Percentiles rank a stretch among this genome's conserved stretches.
Evolutionary conservation across 176 grass and related monocot species (phyloP).

Genomic region (Avena sativa): DNA sequence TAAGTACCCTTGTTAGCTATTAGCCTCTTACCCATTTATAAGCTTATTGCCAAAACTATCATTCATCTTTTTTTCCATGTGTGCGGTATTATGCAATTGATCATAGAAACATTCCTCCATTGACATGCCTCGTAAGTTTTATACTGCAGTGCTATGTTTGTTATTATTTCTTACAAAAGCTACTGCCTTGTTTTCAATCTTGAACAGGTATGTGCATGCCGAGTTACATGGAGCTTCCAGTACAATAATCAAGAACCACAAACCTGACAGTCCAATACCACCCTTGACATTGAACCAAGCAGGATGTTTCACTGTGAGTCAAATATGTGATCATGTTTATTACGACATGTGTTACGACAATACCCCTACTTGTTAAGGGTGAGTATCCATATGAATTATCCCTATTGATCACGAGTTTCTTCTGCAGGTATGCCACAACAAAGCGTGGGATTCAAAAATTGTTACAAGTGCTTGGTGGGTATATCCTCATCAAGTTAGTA

Average conservation of each 20-base stretch:
- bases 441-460: constrained; percentile 98
- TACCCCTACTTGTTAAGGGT: background rate
- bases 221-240: constrained; percentile 97
- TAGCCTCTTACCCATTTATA: constrained; percentile 6
- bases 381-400: constrained; percentile 9
- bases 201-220: constrained; percentile 85
- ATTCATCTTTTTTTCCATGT: background rate
- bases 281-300: constrained; percentile 97
- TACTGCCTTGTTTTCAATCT: constrained; percentile 35
- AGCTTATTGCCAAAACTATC: constrained; percentile 20
- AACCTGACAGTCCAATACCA: constrained; percentile 78
- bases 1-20: constrained; percentile 47
- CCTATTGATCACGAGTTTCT: constrained; percentile 28
- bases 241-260: constrained; percentile 96
- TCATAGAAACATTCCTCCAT: background rate
- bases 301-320: constrained; percentile 86
- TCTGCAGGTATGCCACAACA: constrained; percentile 88
- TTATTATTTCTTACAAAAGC: constrained; percentile 30
- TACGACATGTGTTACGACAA: constrained; percentile 28
- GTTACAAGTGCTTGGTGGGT: constrained; percentile 99
- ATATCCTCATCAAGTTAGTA: constrained; percentile 97
- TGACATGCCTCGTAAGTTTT: constrained; percentile 13
- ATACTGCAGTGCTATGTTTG: constrained; percentile 15
- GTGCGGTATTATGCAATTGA: constrained; percentile 7
- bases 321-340: background rate